Conservation (phyloP, 2,329 filamentous ascomycete species). For the Capronia coronata region DNA sequence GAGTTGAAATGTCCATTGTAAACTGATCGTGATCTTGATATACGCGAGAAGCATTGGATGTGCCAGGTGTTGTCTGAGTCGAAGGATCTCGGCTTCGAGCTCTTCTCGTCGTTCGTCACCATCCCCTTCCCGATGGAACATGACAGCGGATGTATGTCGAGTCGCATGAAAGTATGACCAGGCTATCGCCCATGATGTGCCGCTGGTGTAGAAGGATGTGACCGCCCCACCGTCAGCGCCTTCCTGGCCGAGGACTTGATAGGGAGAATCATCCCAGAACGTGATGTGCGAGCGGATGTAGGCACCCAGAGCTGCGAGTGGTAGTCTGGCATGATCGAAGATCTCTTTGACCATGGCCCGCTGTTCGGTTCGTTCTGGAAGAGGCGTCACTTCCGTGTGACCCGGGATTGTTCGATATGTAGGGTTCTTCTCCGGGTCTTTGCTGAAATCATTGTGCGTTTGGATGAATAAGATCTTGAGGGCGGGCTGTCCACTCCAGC, state of each 20-base stretch:
- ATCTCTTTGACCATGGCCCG: constrained; percentile 18
- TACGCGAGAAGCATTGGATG: constrained; percentile 25
- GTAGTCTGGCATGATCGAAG: constrained; percentile 11
- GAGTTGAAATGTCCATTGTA: constrained; percentile 24
- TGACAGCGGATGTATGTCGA: constrained; percentile 21
- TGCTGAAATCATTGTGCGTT: constrained; percentile 21
- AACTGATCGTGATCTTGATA: constrained; percentile 22
- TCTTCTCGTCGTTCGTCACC: constrained; percentile 19
- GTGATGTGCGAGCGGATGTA: constrained; percentile 22
- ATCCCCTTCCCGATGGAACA: constrained; percentile 24
- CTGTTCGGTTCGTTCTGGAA: constrained; percentile 8
- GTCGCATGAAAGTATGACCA: constrained; percentile 15
- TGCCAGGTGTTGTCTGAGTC: constrained; percentile 18
- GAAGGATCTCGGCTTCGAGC: constrained; percentile 18
- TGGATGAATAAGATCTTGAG: constrained; percentile 23
- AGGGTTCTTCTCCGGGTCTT: constrained; percentile 3
- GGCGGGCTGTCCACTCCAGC: constrained; percentile 10
- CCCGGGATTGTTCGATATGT: constrained; percentile 5
- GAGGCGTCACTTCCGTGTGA: neutral
- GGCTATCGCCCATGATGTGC: constrained; percentile 21
- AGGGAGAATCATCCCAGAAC: constrained; percentile 4
- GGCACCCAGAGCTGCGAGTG: constrained; percentile 20
- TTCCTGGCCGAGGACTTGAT: constrained; percentile 1
- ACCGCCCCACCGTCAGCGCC: constrained; percentile 1
- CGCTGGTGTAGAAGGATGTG: constrained; percentile 19